A percentile compares a stretch with the other conserved stretches of the same genome.
Conservation (phyloP, 345 rosid species). For the Pistacia vera region DNA sequence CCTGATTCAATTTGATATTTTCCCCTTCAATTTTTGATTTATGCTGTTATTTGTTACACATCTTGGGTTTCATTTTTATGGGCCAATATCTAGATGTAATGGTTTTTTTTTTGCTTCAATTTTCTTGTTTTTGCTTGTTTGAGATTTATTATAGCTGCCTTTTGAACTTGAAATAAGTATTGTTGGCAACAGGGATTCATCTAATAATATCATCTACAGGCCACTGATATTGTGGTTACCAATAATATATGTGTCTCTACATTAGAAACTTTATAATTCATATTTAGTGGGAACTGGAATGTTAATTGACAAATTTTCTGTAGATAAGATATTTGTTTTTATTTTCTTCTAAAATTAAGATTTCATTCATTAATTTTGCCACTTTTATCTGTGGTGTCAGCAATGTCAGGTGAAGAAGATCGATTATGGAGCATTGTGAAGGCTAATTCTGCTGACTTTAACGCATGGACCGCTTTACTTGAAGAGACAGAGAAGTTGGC, state of each 20-base stretch:
- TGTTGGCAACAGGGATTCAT: neutral
- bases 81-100: neutral
- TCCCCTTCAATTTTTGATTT: neutral
- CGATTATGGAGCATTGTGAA: constrained; percentile 84
- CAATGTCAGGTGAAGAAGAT: constrained; percentile 81
- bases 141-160: neutral
- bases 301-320: neutral
- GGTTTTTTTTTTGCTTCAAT: neutral
- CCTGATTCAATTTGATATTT: neutral
- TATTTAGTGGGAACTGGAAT: neutral
- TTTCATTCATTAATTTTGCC: neutral
- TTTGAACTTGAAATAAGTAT: neutral
- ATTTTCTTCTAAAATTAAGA: neutral
- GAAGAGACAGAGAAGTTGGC: constrained; percentile 91
- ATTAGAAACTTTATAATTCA: neutral
- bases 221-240: neutral
- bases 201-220: neutral
- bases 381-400: constrained; percentile 34
- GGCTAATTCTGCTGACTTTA: constrained; percentile 81
- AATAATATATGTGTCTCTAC: neutral
- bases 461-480: constrained; percentile 86
- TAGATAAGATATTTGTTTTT: neutral
- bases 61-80: neutral
- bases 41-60: neutral
- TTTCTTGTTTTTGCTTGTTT: neutral